Evolutionary conservation across 768 basidiomycete genomes (phyloP), one percentile per base, ranked within the genome.

Genomic region (Kwoniella sp.): DNA sequence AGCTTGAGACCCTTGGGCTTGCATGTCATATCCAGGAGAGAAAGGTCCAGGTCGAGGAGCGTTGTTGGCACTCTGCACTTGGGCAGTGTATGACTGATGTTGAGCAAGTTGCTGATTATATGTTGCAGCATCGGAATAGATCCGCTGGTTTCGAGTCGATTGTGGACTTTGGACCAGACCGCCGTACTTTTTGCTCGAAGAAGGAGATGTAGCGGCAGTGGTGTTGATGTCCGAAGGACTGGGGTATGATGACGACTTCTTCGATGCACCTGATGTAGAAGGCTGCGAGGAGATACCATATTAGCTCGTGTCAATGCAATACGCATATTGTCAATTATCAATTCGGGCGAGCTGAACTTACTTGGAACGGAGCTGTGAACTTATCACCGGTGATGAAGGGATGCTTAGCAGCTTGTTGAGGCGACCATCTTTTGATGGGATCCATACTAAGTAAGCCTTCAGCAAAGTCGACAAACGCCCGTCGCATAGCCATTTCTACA

Each of bases 331-430:
- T n/a, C n/a, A n/a, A n/a, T n/a, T n/a, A n/a, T n/a, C 3, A 10
- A 24, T 30, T 19, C 7, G 33, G 33, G 33, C 33, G 33, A 12
- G 12, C 22, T n/a, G 24, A 21, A 70, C 78, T 60, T 51, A 80
- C 80, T 58, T 77, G 70, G 70, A 74, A 81, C 13, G 71, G 79
- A 0, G 77, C 80, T 19, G 87, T 88, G 76, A 89, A 96, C 77
- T 93, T 94, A 81, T 98, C 96, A 55, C 95, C 95, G 5, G 93
- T 96, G 71, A 99, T 96, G 81, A 98, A 99, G 1, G 96, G 96
- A 79, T 99, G 96, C 74, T 90, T 82, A 54, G 89, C 85, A 40
- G 96, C 96, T 80, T 99, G 94, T 75, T 96, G 92, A 25, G 96
- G 95, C 12, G 94, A 89, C 96, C 96, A 99, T 59, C 96, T 85